Percentiles rank a stretch among this genome's conserved stretches.
Conservation (phyloP, 495 filamentous ascomycete species). For the Neurospora pannonica region DNA sequence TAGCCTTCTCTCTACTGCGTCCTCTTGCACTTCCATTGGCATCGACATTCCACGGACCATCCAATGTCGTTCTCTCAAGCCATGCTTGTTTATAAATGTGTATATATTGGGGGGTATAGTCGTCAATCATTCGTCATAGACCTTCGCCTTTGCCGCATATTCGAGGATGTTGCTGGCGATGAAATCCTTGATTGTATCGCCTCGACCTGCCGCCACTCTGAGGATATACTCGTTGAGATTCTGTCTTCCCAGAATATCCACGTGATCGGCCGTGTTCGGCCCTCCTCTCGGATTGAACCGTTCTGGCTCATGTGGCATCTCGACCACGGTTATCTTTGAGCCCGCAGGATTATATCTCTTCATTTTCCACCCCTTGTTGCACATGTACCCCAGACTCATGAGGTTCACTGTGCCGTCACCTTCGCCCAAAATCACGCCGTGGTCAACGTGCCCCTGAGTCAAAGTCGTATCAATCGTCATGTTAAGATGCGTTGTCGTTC, state of each 20-base stretch:
- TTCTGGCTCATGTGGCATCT: constrained; percentile 96
- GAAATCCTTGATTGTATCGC: constrained; percentile 66
- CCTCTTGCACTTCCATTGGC: background rate
- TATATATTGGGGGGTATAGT: background rate
- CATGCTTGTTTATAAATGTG: background rate
- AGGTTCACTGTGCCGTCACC: constrained; percentile 92
- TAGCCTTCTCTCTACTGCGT: background rate
- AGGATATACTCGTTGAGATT: constrained; percentile 87
- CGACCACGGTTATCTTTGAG: constrained; percentile 69
- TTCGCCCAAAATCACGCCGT: constrained; percentile 85
- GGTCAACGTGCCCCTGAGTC: constrained; percentile 62
- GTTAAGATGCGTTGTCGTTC: constrained; percentile 54
- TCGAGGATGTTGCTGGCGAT: constrained; percentile 70
- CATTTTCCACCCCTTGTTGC: constrained; percentile 85
- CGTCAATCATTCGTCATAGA: constrained; percentile 37
- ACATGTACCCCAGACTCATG: constrained; percentile 90
- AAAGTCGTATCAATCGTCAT: constrained; percentile 82
- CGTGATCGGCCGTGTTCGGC: constrained; percentile 93
- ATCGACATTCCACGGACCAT: background rate
- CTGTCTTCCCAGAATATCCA: constrained; percentile 85
- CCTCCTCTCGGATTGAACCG: constrained; percentile 84
- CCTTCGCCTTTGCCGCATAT: constrained; percentile 71
- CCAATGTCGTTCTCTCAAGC: background rate
- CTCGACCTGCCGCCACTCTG: constrained; percentile 78
- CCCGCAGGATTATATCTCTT: constrained; percentile 87